Evolutionary conservation across 2,329 filamentous ascomycete genomes (phyloP), one percentile per base, ranked within the genome.

Genomic region (Microthyrium microscopicum): DNA sequence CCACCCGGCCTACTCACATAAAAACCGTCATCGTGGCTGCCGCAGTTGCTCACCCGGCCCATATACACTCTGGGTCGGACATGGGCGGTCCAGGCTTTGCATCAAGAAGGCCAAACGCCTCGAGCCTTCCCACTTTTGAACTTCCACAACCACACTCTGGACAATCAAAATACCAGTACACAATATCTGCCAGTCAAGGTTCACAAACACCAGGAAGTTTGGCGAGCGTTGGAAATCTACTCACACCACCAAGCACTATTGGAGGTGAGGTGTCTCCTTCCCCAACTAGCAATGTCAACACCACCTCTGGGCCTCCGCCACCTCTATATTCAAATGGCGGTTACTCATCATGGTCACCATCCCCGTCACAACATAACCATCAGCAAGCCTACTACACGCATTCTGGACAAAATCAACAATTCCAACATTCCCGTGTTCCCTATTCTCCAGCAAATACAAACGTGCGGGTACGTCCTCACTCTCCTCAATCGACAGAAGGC

Each of bases 61-160:
- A 65, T 52, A 76, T 75, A 70, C 66, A 70, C 57, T 60, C 68
- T 51, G 62, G 64, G 50, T 56, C 70, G 49, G 69, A 74, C 12
- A 66, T 75, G 59, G 64, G 64, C 53, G 60, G 64, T 46, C 64
- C 68, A 45, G 77, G 76, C 58, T 73, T 84, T 51, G 70, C 74
- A 44, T 66, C 74, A 53, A 70, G 78, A 47, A 70, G 77, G 54
- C 70, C 73, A 48, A 76, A 76, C 48, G 72, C 77, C 40, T 70
- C 69, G 37, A 68, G 68, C 45, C 65, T 84, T 40, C 76, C 77
- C 37, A 67, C 58, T 43, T 80, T 81, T 49, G 72, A 78, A 48
- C 67, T 82, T 32, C 70, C 72, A 5, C 34, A 29, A 12, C 37
- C 35, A 16, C 34, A 34, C 11, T 29, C 29, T 15, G 26, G 26